Percentiles rank a stretch among this genome's conserved stretches.
phyloP scores from a whole-genome alignment of 495 filamentous ascomycete species.

The Penicillium pulvis region DNA sequence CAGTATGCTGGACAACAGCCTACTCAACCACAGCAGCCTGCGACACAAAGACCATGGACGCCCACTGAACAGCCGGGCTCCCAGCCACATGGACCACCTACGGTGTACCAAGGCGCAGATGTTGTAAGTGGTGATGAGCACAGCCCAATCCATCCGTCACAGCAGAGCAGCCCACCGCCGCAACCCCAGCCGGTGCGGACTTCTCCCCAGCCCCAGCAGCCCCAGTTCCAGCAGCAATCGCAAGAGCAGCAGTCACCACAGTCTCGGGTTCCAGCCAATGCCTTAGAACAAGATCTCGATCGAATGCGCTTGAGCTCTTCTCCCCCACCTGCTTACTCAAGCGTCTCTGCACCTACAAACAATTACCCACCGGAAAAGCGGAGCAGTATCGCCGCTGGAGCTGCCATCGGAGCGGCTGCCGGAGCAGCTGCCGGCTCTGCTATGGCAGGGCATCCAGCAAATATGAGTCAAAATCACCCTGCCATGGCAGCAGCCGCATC shows the following conservation, averaged over 20 bases:
- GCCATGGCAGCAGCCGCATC: conserved; percentile 26
- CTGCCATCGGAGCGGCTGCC: conserved; percentile 22
- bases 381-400: conserved; percentile 35
- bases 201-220: conserved; percentile 23
- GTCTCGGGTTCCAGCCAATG: conserved; percentile 48
- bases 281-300: conserved; percentile 84
- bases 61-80: conserved; percentile 89
- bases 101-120: conserved; percentile 83
- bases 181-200: conserved; percentile 21
- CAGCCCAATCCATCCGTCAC: conserved; percentile 34
- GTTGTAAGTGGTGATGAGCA: conserved; percentile 48
- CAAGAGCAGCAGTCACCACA: conserved; percentile 31
- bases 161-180: conserved; percentile 14
- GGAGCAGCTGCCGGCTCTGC: conserved; percentile 22
- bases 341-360: conserved; percentile 59
- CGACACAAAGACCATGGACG: conserved; percentile 79
- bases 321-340: conserved; percentile 91
- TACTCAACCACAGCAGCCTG: conserved; percentile 45
- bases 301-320: conserved; percentile 81
- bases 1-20: conserved; percentile 66
- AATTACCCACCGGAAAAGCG: conserved; percentile 82
- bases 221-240: conserved; percentile 10
- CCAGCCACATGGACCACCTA: conserved; percentile 88
- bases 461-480: conserved; percentile 32
- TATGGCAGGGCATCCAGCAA: conserved; percentile 29